Evolutionary conservation across 306 rosid genomes (phyloP), one percentile per base, ranked within the genome.

Genomic region (Abrus precatorius): DNA sequence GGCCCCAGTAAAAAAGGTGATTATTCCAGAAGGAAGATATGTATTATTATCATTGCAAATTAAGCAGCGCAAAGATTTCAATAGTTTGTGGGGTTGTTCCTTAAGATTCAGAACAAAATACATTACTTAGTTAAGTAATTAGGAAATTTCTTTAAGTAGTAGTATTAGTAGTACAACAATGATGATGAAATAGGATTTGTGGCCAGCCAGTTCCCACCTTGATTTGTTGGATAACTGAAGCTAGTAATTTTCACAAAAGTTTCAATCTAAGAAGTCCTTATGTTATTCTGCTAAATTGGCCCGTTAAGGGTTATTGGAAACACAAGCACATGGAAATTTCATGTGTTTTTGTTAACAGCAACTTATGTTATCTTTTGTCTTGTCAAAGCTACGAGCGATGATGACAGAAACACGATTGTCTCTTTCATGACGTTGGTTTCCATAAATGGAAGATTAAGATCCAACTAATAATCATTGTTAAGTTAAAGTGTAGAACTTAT

Each of bases 251-350:
- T 81, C 75, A 69, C 69, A 59, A 63, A 84, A 85, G 85, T 79
- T 85, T 40, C 77, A 80, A 52, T 69, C 72, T 77, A 91, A 88
- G 89, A 88, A 84, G 93, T 84, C 93, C 72, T 72, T 69, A 75
- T 68, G 66, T 84, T 89, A 85, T 86, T 87, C 49, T 65, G 83
- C 80, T 86, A 86, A 86, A 72, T 86, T 85, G 92, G 92, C 70
- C 90, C 91, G 85, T 91, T 90, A 84, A 87, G 84, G 41, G 55
- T 36, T 57, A 80, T 77, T 80, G 87, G 87, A 86, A 90, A 90
- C 97, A 94, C 71, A 79, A 85, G 91, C 96, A 94, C 97, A 94
- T 94, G 98, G 91, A 84, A 82, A 83, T 84, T 85, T 85, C 87
- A 86, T 85, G 76, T 82, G 85, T 72, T 85, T 80, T 73, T 65